Evolutionary conservation across 345 rosid species (phyloP).

Genomic region (Ricinus communis): DNA sequence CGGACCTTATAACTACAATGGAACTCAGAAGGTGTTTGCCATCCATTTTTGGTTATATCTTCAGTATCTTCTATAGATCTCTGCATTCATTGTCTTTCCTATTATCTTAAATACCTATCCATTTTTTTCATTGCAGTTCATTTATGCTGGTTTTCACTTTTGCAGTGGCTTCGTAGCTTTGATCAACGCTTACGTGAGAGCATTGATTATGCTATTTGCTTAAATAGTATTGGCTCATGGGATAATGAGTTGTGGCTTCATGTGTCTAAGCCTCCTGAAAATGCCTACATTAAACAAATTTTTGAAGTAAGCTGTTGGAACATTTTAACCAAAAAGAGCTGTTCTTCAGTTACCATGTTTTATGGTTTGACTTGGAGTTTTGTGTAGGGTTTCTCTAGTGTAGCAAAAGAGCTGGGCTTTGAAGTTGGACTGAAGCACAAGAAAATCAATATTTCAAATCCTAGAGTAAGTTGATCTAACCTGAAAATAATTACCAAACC

Average conservation of each 20-base stretch:
- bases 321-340: neutral
- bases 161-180: slow-evolving; percentile 96
- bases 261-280: slow-evolving; percentile 96
- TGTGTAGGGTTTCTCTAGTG: slow-evolving; percentile 74
- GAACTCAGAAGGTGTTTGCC: slow-evolving; percentile 81
- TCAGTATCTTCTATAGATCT: slow-evolving; percentile 7
- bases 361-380: slow-evolving; percentile 19
- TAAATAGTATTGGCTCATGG: slow-evolving; percentile 92
- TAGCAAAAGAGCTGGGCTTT: slow-evolving; percentile 74
- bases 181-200: slow-evolving; percentile 96
- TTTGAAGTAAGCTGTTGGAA: slow-evolving; percentile 61
- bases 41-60: slow-evolving; percentile 12
- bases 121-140: neutral
- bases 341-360: slow-evolving; percentile 19
- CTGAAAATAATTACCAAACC: neutral
- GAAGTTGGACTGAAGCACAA: slow-evolving; percentile 88
- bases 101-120: slow-evolving; percentile 11
- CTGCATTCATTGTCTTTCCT: neutral
- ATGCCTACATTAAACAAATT: slow-evolving; percentile 82
- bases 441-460: slow-evolving; percentile 91
- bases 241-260: slow-evolving; percentile 67
- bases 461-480: slow-evolving; percentile 69
- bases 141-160: slow-evolving; percentile 21
- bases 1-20: slow-evolving; percentile 96
- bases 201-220: slow-evolving; percentile 95